Evolutionary conservation across 257 asterid genomes (phyloP), one percentile per base, ranked within the genome.

Genomic region (Leptodermis oblonga): DNA sequence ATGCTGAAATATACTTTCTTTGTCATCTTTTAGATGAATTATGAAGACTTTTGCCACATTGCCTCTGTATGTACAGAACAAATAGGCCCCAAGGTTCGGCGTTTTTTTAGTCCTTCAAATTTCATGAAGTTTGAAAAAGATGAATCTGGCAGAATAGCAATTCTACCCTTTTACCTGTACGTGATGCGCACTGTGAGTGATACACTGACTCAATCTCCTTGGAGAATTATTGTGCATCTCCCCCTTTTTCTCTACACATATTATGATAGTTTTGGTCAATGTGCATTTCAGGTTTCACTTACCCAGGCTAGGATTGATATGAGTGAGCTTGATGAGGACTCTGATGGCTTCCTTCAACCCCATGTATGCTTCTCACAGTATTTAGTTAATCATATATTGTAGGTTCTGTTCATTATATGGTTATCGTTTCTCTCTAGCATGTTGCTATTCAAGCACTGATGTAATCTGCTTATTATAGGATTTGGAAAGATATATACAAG

Each of bases 101-200:
- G 96, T 54, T 94, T 94, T 83, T 91, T 89, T 80, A 94, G 98
- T 73, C 96, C 98, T 67, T 91, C 99, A n/a, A 91, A 94, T 84
- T 94, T 94, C 91, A 94, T 94, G 99, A 94, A 94, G 86, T 94
- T 91, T 80, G 99, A 94, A 87, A 91, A 94, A 72, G 99, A 94
- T 73, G 99, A 94, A 81, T 86, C 95, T 4, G 99, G 97, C 72
- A 86, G 99, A 80, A 94, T 94, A 72, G 93, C 98, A 75, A 94
- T 94, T 78, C 86, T 91, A 41, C 99, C 98, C 37, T 94, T 94
- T 84, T 94, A 94, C 87, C 97, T 94, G 33, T 94, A 94, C 53
- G 99, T 94, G 66, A 94, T 94, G 99, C 99, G 97, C 62, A 94
- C 99, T 67, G 97, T 94, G 83, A 72, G 87, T 67, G 66, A 43